Evolutionary conservation across 768 basidiomycete species (phyloP), one percentile per base, ranked within the genome.

Genomic region (Multifurca ochricompacta): DNA sequence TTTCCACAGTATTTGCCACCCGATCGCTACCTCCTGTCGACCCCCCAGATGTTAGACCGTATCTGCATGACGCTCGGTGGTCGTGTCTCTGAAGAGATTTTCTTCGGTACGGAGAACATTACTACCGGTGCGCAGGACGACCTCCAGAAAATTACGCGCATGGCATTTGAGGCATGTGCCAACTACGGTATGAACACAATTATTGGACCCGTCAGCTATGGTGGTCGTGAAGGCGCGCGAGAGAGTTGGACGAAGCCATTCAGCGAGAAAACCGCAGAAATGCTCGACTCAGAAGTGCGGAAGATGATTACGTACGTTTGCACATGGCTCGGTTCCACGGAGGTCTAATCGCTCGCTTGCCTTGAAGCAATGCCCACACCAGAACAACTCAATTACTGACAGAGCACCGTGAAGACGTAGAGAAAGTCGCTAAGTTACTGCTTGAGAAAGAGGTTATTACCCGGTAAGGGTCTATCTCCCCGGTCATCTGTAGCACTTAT

Each of bases 61-160:
- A 98, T 99, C 73, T 94, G 92, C 70, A 97, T 98, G 91, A 98
- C 96, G 0, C 79, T 99, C 21, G 96, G 96, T 53, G 96, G 96
- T 10, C 88, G 96, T 48, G 95, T 98, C 7, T 88, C 94, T 0
- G 96, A 99, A 71, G 96, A 99, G 70, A 94, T 99, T 54, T 96
- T 98, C 75, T 99, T 99, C 66, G 91, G 91, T 18, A 56, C 66
- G 5, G 86, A 85, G 64, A 90, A 91, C 62, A 94, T 99, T 68
- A 99, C 96, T 2, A 94, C 95, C 3, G 96, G 96, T 58, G 96
- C 96, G 3, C 93, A 97, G 71, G 96, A 99, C 64, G 96, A 99
- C 67, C 74, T 99, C 39, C 91, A 94, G 70, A 98, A 98, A 73
- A 95, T 99, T 58, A 97, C 96, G 3, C 81, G 86, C 56, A 94